Evolutionary conservation across 2,329 filamentous ascomycete species (phyloP).

Genomic region (Pseudogymnoascus sp.): DNA sequence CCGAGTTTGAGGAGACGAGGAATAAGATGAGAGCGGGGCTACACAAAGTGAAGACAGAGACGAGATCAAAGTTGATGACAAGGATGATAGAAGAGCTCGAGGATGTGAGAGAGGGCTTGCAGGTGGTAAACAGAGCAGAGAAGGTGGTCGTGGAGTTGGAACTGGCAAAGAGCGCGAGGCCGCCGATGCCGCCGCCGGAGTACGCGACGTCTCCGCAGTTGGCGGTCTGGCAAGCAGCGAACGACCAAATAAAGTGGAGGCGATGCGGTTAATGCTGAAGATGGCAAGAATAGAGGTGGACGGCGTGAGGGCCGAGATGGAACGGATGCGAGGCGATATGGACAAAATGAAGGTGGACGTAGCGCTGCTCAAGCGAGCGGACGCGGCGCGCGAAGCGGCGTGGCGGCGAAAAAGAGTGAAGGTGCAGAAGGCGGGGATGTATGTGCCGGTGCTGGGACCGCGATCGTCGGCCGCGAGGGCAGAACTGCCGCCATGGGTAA

Average conservation of each 20-base stretch:
- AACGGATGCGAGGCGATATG: not conserved
- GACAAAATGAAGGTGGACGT: not conserved
- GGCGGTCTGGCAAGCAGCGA: not conserved
- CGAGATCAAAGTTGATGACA: not conserved
- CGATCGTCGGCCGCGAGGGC: not conserved
- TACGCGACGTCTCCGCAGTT: not conserved
- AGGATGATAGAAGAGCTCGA: not conserved
- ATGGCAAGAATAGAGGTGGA: not conserved
- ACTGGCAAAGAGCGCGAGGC: not conserved
- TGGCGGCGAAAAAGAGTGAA: not conserved
- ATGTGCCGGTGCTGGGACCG: not conserved
- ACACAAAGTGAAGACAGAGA: not conserved
- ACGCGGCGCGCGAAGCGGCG: not conserved
- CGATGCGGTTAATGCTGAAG: not conserved
- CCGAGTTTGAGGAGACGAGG: constrained; percentile 49
- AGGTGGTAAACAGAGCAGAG: not conserved
- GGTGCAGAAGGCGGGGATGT: not conserved
- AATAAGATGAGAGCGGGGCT: not conserved
- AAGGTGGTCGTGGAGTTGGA: not conserved
- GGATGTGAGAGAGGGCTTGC: not conserved
- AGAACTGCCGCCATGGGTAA: not conserved
- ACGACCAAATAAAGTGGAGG: not conserved
- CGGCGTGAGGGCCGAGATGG: not conserved
- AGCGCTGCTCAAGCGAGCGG: not conserved
- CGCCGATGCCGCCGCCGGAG: not conserved